Evolutionary conservation across 176 grass and related monocot species (phyloP).

Genomic region (Oryza glumipatula): DNA sequence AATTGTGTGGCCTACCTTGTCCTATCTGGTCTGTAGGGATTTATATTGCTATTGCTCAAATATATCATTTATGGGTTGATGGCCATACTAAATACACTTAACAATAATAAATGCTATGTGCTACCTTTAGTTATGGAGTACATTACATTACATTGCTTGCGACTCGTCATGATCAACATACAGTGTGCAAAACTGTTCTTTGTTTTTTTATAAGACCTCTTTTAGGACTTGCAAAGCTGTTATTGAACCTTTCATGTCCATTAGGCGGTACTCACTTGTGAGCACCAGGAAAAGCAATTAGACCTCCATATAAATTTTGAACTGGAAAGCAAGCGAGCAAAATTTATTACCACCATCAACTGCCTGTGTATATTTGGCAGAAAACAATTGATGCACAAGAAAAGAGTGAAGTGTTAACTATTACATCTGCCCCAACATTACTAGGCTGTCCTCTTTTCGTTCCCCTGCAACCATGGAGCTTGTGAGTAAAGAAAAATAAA

Average conservation of each 20-base stretch:
- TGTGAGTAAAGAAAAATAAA: conserved; percentile 14
- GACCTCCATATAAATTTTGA: conserved; percentile 9
- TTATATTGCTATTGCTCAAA: background rate
- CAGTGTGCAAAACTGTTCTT: background rate
- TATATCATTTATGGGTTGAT: conserved; percentile 19
- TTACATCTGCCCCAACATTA: background rate
- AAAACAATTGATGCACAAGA: conserved; percentile 31
- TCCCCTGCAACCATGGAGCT: conserved; percentile 35
- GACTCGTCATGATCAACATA: background rate
- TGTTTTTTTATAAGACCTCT: background rate
- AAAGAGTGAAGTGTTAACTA: conserved; percentile 35
- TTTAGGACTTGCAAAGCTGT: background rate
- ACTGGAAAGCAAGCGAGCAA: background rate
- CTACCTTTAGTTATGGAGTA: conserved; percentile 13
- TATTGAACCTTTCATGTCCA: background rate
- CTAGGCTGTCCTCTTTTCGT: conserved; percentile 35
- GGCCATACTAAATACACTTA: conserved; percentile 15
- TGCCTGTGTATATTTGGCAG: conserved; percentile 8
- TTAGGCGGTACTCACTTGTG: background rate
- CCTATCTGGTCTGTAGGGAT: background rate
- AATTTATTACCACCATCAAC: background rate
- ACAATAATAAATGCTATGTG: conserved; percentile 1
- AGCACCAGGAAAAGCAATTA: background rate
- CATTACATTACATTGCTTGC: background rate
- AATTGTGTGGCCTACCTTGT: background rate